These are phyloP conservation scores for Phytophthora hybrid DNA, from an alignment of 352 stramenopile genomes.

Conservation along the genomic window DNA sequence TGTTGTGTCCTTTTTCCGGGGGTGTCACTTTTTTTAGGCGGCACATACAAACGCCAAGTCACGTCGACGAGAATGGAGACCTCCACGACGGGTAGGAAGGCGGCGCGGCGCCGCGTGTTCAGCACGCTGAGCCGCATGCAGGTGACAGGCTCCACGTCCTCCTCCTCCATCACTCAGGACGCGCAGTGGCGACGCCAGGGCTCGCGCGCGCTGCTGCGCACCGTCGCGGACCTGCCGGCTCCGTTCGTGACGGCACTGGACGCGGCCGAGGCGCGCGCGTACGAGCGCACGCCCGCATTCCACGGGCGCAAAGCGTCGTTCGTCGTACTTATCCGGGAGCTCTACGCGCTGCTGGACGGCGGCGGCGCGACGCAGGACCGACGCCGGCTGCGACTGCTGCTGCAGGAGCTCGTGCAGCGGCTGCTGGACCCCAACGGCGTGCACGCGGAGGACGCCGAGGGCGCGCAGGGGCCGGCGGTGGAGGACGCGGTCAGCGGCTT, in stretches of 20 bases:
- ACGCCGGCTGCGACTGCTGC: slow-evolving; percentile 61
- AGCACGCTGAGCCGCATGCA: slow-evolving; percentile 68
- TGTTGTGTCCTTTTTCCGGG: too few species aligned
- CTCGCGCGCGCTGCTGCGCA: slow-evolving; percentile 50
- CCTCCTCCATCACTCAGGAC: slow-evolving; percentile 18
- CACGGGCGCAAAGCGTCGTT: slow-evolving; percentile 61
- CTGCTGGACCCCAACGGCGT: slow-evolving; percentile 73
- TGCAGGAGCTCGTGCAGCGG: slow-evolving; percentile 79
- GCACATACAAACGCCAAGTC: slow-evolving; percentile 13
- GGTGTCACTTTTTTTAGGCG: too few species aligned
- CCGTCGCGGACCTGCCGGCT: slow-evolving; percentile 61
- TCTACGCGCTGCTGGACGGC: slow-evolving; percentile 69
- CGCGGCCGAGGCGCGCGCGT: slow-evolving; percentile 48
- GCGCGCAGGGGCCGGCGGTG: neutral
- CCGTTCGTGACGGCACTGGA: slow-evolving; percentile 60
- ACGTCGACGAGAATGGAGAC: slow-evolving; percentile 10
- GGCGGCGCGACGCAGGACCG: slow-evolving; percentile 48
- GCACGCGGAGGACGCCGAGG: slow-evolving; percentile 38
- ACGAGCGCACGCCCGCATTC: slow-evolving; percentile 57
- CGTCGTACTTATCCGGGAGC: slow-evolving; percentile 65
- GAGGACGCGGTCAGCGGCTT: slow-evolving; percentile 36
- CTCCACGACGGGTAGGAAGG: neutral
- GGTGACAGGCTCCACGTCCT: slow-evolving; percentile 51
- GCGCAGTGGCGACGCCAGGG: slow-evolving; percentile 52
- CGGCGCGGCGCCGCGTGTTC: slow-evolving; percentile 48